A percentile compares a stretch with the other conserved stretches of the same genome.
Evolutionary conservation across 1,284 basidiomycete species (phyloP).

Genomic region (Leccinum variabile): DNA sequence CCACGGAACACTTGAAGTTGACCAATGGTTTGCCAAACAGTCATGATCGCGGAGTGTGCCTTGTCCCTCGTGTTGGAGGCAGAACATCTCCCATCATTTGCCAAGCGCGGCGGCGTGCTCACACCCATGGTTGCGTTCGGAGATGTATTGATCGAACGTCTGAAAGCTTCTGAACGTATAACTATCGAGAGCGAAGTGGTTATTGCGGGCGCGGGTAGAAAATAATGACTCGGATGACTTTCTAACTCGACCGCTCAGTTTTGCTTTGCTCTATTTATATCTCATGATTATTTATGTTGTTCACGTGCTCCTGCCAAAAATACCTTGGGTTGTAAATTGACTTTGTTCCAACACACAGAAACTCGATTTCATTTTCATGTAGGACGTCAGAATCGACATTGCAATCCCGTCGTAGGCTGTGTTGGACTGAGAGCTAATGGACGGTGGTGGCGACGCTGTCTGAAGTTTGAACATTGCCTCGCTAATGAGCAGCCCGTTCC

Average conservation of each 20-base stretch:
- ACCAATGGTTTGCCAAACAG: slow-evolving; percentile 38
- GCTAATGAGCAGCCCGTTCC: not conserved
- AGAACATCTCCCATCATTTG: slow-evolving; percentile 53
- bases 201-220: slow-evolving; percentile 13
- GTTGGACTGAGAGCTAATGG: not conserved
- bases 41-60: slow-evolving; percentile 76
- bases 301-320: not conserved
- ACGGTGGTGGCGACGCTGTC: not conserved
- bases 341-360: not conserved
- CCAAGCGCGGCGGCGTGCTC: slow-evolving; percentile 68
- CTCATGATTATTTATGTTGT: not conserved
- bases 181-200: slow-evolving; percentile 54
- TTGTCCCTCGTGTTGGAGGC: slow-evolving; percentile 61
- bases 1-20: not conserved
- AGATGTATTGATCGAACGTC: slow-evolving; percentile 63
- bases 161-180: slow-evolving; percentile 56
- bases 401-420: not conserved
- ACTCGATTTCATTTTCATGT: not conserved
- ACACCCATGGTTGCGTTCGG: slow-evolving; percentile 81
- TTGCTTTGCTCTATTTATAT: slow-evolving; percentile 3
- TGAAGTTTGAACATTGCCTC: slow-evolving; percentile 9
- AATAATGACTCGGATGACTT: not conserved
- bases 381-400: not conserved
- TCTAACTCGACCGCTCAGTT: not conserved
- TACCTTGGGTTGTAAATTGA: not conserved